Base-by-base conservation (phyloP, 2,329 filamentous ascomycete species). In the Aotearoamyces nothofagi region DNA sequence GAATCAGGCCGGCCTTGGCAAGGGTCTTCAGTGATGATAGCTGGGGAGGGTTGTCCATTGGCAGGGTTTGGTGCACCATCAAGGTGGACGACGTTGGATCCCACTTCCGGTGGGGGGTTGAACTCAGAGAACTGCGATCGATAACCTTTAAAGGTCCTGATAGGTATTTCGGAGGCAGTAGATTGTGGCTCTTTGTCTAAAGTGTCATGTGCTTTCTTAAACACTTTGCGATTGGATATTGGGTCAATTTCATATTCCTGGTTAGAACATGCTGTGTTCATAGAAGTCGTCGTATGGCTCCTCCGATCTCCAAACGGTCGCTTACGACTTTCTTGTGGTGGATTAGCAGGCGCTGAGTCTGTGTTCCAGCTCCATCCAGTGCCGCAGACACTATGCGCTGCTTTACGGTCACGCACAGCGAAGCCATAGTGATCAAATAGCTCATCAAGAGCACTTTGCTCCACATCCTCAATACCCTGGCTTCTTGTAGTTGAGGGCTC, bases 211-310 rank as follows among this genome's bases (percentile, higher is more conserved):
- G 34, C 23, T 3, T 41, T 37, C 9, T 30, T 44, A 17, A 32
- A 36, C 3, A 66, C 54, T 34, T 58, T 66, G 17, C 65, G 58
- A 36, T 72, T 72, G 10, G 66, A 69, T 33, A 73, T 69, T 3
- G 68, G 67, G 32, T 73, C 67, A 24, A 73, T 69, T 12, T 56
- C 45, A 26, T 56, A 61, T 6, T 55, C 54, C 8, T 15, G 5
- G 15, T 25, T 17, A 11, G 29, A 9, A 14, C 11, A 22, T 29
- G 8, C 11, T 27, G 10, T 17, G 15, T n/a, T n/a, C n/a, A n/a
- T n/a, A 24, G 5, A 24, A 24, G 7, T 24, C 11, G 4, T 24
- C 15, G 22, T 24, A 24, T 24, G 22, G 22, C n/a, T n/a, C n/a
- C n/a, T n/a, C n/a, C n/a, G n/a, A n/a, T n/a, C n/a, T n/a, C n/a